Evolutionary conservation across 352 stramenopile genomes (phyloP).

Genomic region (Globisporangium sylvaticum): DNA sequence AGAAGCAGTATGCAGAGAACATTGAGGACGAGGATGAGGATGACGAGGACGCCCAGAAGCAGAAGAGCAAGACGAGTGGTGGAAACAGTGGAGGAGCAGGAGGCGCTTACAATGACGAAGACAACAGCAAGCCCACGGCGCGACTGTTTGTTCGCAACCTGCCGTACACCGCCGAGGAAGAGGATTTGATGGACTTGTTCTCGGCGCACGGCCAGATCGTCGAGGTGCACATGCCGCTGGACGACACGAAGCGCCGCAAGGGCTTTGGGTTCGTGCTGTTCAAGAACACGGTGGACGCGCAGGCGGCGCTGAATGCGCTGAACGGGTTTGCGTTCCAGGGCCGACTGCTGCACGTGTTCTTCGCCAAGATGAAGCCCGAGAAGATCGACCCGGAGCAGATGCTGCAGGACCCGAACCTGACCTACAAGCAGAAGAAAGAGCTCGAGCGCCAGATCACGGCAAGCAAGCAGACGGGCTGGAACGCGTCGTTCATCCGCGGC

Average conservation of each 20-base stretch:
- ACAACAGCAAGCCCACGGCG: conserved; percentile 38
- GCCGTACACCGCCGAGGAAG: conserved; percentile 94
- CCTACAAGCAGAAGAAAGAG: conserved; percentile 90
- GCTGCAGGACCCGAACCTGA: conserved; percentile 64
- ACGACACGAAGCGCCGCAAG: conserved; percentile 94
- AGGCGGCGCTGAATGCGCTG: conserved; percentile 83
- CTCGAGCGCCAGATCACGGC: conserved; percentile 83
- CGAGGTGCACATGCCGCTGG: conserved; percentile 95
- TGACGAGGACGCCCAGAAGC: conserved; percentile 7
- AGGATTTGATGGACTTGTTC: conserved; percentile 93
- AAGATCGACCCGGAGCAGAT: conserved; percentile 54
- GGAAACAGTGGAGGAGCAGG: conserved; percentile 6
- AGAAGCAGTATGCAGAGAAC: conserved; percentile 37
- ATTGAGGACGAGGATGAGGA: conserved; percentile 40
- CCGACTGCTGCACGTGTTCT: conserved; percentile 93
- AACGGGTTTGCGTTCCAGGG: conserved; percentile 96
- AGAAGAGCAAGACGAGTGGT: background rate
- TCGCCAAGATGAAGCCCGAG: conserved; percentile 71
- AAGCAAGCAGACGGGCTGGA: conserved; percentile 90
- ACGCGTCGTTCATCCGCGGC: conserved; percentile 89
- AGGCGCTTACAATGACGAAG: conserved; percentile 29
- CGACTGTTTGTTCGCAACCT: conserved; percentile 98
- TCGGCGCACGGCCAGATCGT: conserved; percentile 81
- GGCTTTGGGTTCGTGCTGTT: conserved; percentile 98
- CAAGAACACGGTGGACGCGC: conserved; percentile 87